phyloP scores from a whole-genome alignment of 768 basidiomycete species.

The Rhodotorula graminis region DNA sequence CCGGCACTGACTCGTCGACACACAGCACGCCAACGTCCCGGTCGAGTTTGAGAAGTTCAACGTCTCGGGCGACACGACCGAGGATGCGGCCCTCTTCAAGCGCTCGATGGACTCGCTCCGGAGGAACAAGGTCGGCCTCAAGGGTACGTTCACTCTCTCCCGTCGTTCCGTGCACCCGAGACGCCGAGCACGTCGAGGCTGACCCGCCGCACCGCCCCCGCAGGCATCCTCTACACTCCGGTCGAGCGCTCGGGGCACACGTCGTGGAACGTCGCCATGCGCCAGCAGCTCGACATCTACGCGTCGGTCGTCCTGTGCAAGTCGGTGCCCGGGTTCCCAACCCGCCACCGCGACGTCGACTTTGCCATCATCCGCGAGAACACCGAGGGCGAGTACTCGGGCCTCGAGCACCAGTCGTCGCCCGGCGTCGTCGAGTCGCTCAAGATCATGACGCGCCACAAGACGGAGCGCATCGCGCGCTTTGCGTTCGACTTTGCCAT shows the following conservation, averaged over 20 bases:
- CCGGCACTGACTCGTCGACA: rapidly evolving
- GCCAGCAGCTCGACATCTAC: conserved; percentile 98
- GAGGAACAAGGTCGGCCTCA: conserved; percentile 94
- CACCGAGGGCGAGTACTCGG: conserved; percentile 99
- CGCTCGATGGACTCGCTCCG: conserved; percentile 97
- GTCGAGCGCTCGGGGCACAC: conserved; percentile 94
- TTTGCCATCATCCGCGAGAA: conserved; percentile 99
- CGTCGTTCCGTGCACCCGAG: conserved; percentile 4
- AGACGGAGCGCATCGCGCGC: conserved; percentile 91
- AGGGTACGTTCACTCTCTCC: conserved; percentile 59
- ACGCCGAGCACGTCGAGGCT: neutral
- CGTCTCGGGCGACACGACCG: conserved; percentile 90
- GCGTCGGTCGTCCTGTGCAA: conserved; percentile 98
- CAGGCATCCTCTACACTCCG: conserved; percentile 97
- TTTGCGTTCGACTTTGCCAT: conserved; percentile 99
- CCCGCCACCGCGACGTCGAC: conserved; percentile 93
- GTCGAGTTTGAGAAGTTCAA: conserved; percentile 84
- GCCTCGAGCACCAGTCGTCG: conserved; percentile 89
- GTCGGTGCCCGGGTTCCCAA: conserved; percentile 90
- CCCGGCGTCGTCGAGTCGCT: conserved; percentile 97
- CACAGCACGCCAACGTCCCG: conserved; percentile 78
- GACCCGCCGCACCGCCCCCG: too few species aligned
- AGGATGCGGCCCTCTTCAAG: conserved; percentile 91
- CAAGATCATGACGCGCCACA: conserved; percentile 91
- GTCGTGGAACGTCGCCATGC: conserved; percentile 99